Percentiles rank a stretch among this genome's conserved stretches.
Conservation (phyloP, 768 basidiomycete genomes). For the Fomitopsis serialis region DNA sequence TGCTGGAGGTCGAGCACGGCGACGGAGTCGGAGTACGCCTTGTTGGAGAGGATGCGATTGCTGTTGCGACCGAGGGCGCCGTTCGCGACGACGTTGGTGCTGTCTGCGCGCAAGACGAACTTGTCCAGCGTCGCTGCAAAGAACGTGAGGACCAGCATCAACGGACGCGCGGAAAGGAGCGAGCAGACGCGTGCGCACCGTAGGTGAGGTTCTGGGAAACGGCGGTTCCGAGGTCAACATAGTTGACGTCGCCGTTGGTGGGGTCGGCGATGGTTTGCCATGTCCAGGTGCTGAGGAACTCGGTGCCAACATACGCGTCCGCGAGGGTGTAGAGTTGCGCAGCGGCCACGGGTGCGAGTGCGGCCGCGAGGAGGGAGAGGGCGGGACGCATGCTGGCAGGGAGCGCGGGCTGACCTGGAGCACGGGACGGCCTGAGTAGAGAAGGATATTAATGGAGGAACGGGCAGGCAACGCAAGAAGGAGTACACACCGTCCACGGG, state of each 20-base stretch:
- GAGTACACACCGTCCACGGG: too few relatives aligned
- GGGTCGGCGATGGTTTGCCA: constrained; percentile 52
- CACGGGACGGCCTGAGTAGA: too few relatives aligned
- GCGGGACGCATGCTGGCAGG: constrained; percentile 3
- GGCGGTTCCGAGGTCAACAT: too few relatives aligned
- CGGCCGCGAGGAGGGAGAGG: constrained; percentile 10
- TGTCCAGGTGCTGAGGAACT: constrained; percentile 43
- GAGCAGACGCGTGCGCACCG: constrained; percentile 28
- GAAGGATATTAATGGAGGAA: neutral
- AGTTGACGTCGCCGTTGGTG: constrained; percentile 59
- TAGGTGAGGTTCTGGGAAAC: constrained; percentile 48
- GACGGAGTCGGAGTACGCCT: constrained; percentile 40
- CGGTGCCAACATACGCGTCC: constrained; percentile 25
- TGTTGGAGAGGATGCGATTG: constrained; percentile 43
- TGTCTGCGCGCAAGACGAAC: constrained; percentile 57
- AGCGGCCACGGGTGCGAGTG: too few relatives aligned
- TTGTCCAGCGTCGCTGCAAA: constrained; percentile 33
- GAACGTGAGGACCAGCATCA: too few relatives aligned
- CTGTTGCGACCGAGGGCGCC: constrained; percentile 49
- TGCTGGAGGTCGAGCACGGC: constrained; percentile 48
- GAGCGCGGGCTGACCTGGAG: neutral
- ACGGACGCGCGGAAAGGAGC: neutral
- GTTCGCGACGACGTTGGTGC: constrained; percentile 29
- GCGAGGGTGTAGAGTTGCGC: constrained; percentile 10
- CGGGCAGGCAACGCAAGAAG: neutral